These are phyloP conservation scores for Blastobotrys apis DNA, from an alignment of 1,139 yeast genomes.

Conservation along the genomic window DNA sequence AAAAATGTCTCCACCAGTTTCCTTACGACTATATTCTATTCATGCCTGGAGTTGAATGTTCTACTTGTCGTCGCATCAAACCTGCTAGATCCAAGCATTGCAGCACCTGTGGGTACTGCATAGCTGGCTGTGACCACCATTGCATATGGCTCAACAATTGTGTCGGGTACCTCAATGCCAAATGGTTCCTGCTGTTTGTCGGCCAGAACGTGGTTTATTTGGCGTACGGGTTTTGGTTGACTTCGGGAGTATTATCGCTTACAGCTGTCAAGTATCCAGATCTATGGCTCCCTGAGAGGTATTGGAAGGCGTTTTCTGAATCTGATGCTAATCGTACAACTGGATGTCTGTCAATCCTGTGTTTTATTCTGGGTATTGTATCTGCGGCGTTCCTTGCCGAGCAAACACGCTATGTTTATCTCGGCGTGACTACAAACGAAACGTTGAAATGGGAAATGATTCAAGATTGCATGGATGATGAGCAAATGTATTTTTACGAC, in stretches of 20 bases:
- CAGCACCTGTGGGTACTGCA: constrained; percentile 62
- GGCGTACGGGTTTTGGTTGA: constrained; percentile 55
- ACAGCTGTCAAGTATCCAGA: neutral
- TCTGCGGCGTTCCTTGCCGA: constrained; percentile 54
- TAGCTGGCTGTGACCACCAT: constrained; percentile 78
- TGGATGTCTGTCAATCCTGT: constrained; percentile 51
- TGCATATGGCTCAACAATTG: constrained; percentile 95
- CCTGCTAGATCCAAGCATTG: constrained; percentile 94
- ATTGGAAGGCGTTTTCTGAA: constrained; percentile 12
- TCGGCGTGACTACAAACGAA: constrained; percentile 93
- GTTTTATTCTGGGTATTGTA: constrained; percentile 51
- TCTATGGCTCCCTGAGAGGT: constrained; percentile 2
- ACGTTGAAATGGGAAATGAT: constrained; percentile 77
- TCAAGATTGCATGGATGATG: constrained; percentile 53
- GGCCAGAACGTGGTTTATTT: constrained; percentile 52
- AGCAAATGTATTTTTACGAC: constrained; percentile 38
- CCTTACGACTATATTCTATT: constrained; percentile 57
- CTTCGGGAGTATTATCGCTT: constrained; percentile 19
- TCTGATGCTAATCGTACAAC: constrained; percentile 41
- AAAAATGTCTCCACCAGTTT: constrained; percentile 33
- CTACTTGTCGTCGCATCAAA: constrained; percentile 63
- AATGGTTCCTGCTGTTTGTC: constrained; percentile 64
- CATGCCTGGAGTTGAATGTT: constrained; percentile 42
- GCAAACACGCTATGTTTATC: constrained; percentile 58
- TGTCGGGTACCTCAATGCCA: constrained; percentile 71